A percentile compares a stretch with the other conserved stretches of the same genome.
Conservation (phyloP, 306 rosid genomes). For the Vicia sativa region DNA sequence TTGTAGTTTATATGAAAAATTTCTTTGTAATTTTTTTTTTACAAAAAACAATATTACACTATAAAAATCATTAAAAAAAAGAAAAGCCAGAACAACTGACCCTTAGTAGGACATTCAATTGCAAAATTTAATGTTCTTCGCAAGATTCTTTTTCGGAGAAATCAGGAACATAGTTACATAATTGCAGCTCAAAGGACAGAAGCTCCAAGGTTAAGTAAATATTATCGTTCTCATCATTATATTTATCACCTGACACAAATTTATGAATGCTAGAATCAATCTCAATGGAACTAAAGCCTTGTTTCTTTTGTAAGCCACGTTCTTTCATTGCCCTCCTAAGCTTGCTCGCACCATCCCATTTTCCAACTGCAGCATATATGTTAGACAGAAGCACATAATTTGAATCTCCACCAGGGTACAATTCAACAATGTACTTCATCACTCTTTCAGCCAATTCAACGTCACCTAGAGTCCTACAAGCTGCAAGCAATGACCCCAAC, state of each 20-base stretch:
- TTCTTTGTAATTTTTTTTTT: too few species aligned
- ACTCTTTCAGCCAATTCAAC: constrained; percentile 74
- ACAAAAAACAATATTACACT: too few species aligned
- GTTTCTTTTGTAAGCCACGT: constrained; percentile 70
- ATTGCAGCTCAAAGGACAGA: constrained; percentile 62
- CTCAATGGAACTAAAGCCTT: constrained; percentile 77
- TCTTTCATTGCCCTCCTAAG: constrained; percentile 72
- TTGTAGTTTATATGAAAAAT: too few species aligned
- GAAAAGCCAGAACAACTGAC: too few species aligned
- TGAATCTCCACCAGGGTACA: constrained; percentile 72
- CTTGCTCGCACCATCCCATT: constrained; percentile 79
- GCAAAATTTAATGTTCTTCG: constrained; percentile 43
- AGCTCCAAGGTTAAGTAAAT: constrained; percentile 56
- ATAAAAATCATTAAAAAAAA: too few species aligned
- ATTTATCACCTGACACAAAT: constrained; percentile 75
- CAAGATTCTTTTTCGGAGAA: constrained; percentile 42
- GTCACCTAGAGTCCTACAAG: constrained; percentile 75
- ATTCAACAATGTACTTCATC: constrained; percentile 54
- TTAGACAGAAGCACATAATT: constrained; percentile 85
- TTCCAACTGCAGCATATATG: constrained; percentile 75
- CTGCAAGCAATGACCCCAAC: constrained; percentile 87
- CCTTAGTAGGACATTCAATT: constrained; percentile 21
- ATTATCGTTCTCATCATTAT: constrained; percentile 52
- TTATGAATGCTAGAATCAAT: constrained; percentile 71
- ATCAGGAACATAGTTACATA: constrained; percentile 65